A percentile compares a stretch with the other conserved stretches of the same genome.
phyloP scores from a whole-genome alignment of 2,329 filamentous ascomycete genomes.

The Alternaria triticina region DNA sequence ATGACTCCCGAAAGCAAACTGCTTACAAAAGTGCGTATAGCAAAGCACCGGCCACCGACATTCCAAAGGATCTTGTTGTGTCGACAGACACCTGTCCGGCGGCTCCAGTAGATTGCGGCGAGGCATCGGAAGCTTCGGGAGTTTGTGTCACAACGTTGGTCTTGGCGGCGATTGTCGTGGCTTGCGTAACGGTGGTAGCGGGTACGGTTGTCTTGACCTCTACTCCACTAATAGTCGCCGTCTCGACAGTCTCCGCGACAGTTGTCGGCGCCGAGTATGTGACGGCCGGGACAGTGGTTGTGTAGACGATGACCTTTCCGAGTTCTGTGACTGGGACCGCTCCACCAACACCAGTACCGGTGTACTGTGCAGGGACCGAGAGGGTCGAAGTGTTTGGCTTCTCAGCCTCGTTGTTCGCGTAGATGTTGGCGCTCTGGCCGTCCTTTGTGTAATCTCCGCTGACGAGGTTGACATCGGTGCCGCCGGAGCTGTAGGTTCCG shows the following conservation, averaged over 20 bases:
- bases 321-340: constrained; percentile 55
- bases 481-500: constrained; percentile 52
- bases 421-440: constrained; percentile 54
- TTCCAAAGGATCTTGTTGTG: constrained; percentile 24
- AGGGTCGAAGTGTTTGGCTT: constrained; percentile 55
- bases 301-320: constrained; percentile 48
- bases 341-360: constrained; percentile 53
- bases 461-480: constrained; percentile 52
- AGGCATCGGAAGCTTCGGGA: constrained; percentile 15
- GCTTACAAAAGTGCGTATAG: constrained; percentile 31
- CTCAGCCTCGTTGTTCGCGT: constrained; percentile 42
- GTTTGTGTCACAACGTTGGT: constrained; percentile 29
- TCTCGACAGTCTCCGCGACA: constrained; percentile 24
- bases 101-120: constrained; percentile 23
- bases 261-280: constrained; percentile 34
- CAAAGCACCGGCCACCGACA: constrained; percentile 34
- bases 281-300: constrained; percentile 37
- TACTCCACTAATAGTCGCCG: constrained; percentile 25
- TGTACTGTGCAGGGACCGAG: constrained; percentile 54
- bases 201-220: constrained; percentile 25
- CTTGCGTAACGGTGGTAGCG: constrained; percentile 25
- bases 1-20: not conserved
- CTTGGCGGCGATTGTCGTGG: constrained; percentile 32
- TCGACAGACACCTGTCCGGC: constrained; percentile 26
- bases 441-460: constrained; percentile 53